phyloP scores from a whole-genome alignment of 2,329 filamentous ascomycete species.

The Botrytis galanthina region DNA sequence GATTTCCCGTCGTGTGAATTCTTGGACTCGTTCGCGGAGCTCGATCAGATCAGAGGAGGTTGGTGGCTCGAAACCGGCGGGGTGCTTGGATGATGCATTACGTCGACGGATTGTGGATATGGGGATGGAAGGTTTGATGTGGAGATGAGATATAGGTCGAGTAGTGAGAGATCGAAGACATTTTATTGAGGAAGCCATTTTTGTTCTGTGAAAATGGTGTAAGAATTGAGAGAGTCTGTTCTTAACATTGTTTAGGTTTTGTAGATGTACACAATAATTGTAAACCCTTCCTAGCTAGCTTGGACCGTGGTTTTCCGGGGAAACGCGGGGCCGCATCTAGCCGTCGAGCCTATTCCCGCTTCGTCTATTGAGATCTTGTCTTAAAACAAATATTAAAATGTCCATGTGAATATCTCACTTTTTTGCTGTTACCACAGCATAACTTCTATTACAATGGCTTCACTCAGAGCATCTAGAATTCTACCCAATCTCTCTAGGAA shows the following conservation, averaged over 20 bases:
- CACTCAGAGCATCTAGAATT: slow-evolving; percentile 48
- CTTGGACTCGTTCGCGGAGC: slow-evolving; percentile 55
- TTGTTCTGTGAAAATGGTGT: slow-evolving; percentile 1
- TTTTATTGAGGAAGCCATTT: slow-evolving; percentile 33
- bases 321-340: background rate
- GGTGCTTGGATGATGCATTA: slow-evolving; percentile 66
- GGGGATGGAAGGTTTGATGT: slow-evolving; percentile 22
- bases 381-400: background rate
- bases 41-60: slow-evolving; percentile 50
- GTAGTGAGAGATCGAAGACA: slow-evolving; percentile 29
- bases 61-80: slow-evolving; percentile 58
- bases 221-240: background rate
- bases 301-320: background rate
- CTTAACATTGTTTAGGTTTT: background rate
- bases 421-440: slow-evolving; percentile 26
- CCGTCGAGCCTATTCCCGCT: background rate
- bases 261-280: background rate
- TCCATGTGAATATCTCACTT: slow-evolving; percentile 27
- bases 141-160: slow-evolving; percentile 32
- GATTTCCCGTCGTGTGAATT: slow-evolving; percentile 87
- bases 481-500: slow-evolving; percentile 46
- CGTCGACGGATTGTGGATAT: slow-evolving; percentile 41
- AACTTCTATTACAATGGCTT: slow-evolving; percentile 44
- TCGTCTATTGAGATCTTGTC: background rate
- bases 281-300: background rate